Conservation (phyloP, 2,329 filamentous ascomycete genomes). For the Colletotrichum tabaci region DNA sequence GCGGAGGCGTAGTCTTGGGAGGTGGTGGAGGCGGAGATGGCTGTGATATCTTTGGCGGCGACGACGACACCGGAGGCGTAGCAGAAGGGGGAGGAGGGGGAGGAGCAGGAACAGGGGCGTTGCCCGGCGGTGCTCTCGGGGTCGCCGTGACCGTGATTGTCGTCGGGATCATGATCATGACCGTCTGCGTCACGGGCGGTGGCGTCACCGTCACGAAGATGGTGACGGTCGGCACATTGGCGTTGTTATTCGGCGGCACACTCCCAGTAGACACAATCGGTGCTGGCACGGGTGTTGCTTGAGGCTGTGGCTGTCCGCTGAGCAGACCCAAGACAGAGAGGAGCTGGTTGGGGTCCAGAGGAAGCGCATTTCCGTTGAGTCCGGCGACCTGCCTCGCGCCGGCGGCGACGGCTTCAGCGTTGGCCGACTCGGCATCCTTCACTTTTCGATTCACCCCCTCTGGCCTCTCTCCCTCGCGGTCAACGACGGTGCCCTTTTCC, state of each 20-base stretch:
- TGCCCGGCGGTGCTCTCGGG: conserved; percentile 1
- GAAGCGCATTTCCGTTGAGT: conserved; percentile 9
- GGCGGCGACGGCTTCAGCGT: conserved; percentile 18
- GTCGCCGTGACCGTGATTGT: conserved; percentile 36
- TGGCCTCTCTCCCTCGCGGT: neutral
- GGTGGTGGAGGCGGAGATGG: conserved; percentile 21
- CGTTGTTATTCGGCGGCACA: conserved; percentile 34
- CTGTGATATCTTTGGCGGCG: conserved; percentile 7
- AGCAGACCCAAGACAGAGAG: conserved; percentile 24
- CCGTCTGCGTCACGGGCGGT: conserved; percentile 19
- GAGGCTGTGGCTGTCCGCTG: neutral
- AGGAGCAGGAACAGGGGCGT: conserved; percentile 4
- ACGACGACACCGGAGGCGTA: too few species aligned
- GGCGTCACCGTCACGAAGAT: conserved; percentile 34
- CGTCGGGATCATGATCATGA: conserved; percentile 33
- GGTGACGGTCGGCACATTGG: conserved; percentile 37
- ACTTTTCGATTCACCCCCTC: neutral
- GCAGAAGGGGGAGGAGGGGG: conserved; percentile 1
- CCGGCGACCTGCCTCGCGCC: neutral
- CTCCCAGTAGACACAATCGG: neutral
- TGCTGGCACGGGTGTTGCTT: neutral
- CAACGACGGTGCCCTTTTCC: neutral
- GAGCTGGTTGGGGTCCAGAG: conserved; percentile 36
- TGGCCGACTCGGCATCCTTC: conserved; percentile 14
- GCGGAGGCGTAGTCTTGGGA: conserved; percentile 1